Conservation (phyloP, 2,329 filamentous ascomycete species). For the Microdochium nivale region DNA sequence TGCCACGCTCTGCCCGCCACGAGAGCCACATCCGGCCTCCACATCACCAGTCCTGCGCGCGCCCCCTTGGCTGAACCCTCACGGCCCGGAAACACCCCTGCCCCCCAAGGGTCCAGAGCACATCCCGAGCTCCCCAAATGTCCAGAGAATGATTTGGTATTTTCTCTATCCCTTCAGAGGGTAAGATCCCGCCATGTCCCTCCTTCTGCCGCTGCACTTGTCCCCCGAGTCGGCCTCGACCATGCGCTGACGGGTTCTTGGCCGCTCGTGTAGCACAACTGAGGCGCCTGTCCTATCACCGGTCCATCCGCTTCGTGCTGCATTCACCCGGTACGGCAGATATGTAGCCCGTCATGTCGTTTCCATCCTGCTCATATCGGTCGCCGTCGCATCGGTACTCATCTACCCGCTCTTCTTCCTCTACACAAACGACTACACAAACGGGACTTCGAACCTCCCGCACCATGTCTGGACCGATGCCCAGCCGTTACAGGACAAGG, state of each 20-base stretch:
- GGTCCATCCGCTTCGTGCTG: slow-evolving; percentile 55
- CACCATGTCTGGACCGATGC: slow-evolving; percentile 77
- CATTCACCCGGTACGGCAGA: slow-evolving; percentile 61
- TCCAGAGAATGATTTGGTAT: slow-evolving; percentile 61
- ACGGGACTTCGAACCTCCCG: slow-evolving; percentile 62
- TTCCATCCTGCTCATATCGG: slow-evolving; percentile 64
- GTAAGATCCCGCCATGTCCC: slow-evolving; percentile 35
- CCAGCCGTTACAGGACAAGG: slow-evolving; percentile 47
- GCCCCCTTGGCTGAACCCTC: background rate
- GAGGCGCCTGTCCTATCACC: slow-evolving; percentile 59
- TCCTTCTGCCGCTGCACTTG: background rate
- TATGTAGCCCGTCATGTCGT: slow-evolving; percentile 67
- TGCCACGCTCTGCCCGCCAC: background rate
- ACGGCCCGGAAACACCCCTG: background rate
- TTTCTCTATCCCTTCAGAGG: slow-evolving; percentile 69
- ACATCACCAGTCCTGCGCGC: background rate
- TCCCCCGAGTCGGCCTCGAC: background rate
- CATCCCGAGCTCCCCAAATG: background rate
- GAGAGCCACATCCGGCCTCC: background rate
- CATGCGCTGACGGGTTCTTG: slow-evolving; percentile 7
- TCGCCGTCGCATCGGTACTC: slow-evolving; percentile 59
- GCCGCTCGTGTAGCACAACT: slow-evolving; percentile 48
- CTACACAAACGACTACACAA: slow-evolving; percentile 62
- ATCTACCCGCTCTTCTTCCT: slow-evolving; percentile 71
- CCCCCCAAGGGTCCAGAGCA: slow-evolving; percentile 2